These are phyloP conservation scores for Posidonia oceanica DNA, from an alignment of 116 monocot genomes.

Conservation along the genomic window DNA sequence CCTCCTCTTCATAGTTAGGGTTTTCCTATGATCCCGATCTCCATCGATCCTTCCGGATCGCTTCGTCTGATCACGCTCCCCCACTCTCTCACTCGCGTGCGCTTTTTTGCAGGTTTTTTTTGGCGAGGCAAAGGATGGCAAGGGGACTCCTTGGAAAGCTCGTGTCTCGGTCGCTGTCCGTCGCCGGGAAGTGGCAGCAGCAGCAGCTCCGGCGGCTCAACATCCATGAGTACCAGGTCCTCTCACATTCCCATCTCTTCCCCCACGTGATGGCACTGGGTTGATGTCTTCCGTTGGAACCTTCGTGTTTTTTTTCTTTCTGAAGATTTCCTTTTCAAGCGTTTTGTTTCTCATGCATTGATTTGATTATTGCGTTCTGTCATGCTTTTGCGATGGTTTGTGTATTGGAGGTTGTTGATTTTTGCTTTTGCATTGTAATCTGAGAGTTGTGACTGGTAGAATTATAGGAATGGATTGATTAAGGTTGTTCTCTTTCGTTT, in stretches of 20 bases:
- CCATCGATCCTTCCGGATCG: not conserved
- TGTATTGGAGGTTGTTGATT: not conserved
- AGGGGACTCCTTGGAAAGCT: conserved; percentile 61
- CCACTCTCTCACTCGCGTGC: not conserved
- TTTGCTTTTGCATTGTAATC: no score
- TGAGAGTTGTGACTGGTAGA: no score
- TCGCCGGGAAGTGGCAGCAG: conserved; percentile 74
- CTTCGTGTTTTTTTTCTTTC: no score
- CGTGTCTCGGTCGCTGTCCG: conserved; percentile 35
- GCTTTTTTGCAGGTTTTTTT: not conserved
- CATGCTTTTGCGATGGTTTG: not conserved
- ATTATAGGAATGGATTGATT: no score
- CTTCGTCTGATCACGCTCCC: no score
- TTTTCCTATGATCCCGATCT: no score
- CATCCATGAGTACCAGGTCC: conserved; percentile 98
- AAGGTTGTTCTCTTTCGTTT: no score
- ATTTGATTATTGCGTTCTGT: not conserved
- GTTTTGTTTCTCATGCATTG: not conserved
- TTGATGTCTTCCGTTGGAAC: not conserved
- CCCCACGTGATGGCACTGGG: not conserved
- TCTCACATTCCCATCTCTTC: not conserved
- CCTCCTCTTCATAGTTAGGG: no score
- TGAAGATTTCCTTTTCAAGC: not conserved
- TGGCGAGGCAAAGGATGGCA: conserved; percentile 16
- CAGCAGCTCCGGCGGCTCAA: conserved; percentile 97